Evolutionary conservation across 345 rosid genomes (phyloP).

Genomic region (Erysimum cheiranthoides): DNA sequence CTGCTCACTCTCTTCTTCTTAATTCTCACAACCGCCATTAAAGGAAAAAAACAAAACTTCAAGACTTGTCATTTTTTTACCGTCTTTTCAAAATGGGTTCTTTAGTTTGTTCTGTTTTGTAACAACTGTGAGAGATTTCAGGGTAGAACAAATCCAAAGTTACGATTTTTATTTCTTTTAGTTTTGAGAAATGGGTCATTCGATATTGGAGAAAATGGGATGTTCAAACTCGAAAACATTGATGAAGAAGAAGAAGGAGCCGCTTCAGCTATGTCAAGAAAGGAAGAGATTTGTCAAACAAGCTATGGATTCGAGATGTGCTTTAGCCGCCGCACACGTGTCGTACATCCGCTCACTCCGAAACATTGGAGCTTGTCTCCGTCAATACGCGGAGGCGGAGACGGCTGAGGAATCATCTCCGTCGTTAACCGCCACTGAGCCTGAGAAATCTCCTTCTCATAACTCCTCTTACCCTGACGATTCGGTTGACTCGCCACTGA

Average conservation of each 20-base stretch:
- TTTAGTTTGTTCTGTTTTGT: constrained; percentile 18
- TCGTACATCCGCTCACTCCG: constrained; percentile 78
- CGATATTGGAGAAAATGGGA: constrained; percentile 62
- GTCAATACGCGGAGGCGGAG: constrained; percentile 83
- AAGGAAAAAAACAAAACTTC: neutral
- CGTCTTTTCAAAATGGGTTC: constrained; percentile 12
- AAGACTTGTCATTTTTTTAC: neutral
- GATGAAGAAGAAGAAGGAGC: constrained; percentile 53
- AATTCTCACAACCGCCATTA: constrained; percentile 27
- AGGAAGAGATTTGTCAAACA: constrained; percentile 75
- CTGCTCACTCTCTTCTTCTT: constrained; percentile 40
- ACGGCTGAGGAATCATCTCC: constrained; percentile 61
- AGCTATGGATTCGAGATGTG: constrained; percentile 81
- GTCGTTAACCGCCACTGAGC: constrained; percentile 68
- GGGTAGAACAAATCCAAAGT: constrained; percentile 21
- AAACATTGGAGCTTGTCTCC: constrained; percentile 73
- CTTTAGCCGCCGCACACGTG: constrained; percentile 90
- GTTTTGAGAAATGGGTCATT: constrained; percentile 39
- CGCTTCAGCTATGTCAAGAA: constrained; percentile 71
- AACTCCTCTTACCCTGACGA: constrained; percentile 68
- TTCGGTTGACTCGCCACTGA: constrained; percentile 66
- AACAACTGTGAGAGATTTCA: constrained; percentile 38
- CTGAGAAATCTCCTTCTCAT: constrained; percentile 79
- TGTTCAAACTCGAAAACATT: constrained; percentile 68
- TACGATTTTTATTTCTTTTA: constrained; percentile 1